Evolutionary conservation across 148 eudicot species (phyloP).

Genomic region (Agrostemma githago): DNA sequence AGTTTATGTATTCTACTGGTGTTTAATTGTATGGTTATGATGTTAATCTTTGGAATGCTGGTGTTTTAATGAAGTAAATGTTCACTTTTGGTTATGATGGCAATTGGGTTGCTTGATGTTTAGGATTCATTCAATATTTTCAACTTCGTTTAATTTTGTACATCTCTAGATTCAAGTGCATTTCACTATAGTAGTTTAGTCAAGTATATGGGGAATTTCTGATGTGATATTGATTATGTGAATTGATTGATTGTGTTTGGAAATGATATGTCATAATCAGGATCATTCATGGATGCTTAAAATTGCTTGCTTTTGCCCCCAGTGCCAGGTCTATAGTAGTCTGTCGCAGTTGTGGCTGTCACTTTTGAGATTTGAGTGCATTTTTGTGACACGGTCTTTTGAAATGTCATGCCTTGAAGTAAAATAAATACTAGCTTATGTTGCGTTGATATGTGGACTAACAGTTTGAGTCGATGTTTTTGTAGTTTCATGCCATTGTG

Average conservation of each 20-base stretch:
- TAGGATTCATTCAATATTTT: neutral
- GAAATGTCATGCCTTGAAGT: neutral
- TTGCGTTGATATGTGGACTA: neutral
- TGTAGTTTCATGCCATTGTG: constrained; percentile 93
- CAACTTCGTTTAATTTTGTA: neutral
- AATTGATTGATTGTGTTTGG: neutral
- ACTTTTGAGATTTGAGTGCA: neutral
- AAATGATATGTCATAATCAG: neutral
- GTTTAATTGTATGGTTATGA: neutral
- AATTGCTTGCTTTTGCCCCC: neutral
- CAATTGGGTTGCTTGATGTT: neutral
- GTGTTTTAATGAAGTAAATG: neutral
- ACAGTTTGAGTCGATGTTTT: constrained; percentile 4
- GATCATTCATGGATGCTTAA: neutral
- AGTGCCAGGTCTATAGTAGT: neutral
- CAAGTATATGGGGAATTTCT: neutral
- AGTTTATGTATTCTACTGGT: no score
- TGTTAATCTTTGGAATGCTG: neutral
- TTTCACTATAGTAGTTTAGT: neutral
- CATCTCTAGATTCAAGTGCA: neutral
- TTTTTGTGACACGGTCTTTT: neutral
- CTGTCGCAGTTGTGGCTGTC: neutral
- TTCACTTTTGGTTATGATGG: neutral
- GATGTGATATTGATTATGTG: neutral
- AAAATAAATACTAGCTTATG: neutral